Evolutionary conservation across 768 basidiomycete species (phyloP).

Genomic region (Agaricus bisporus): DNA sequence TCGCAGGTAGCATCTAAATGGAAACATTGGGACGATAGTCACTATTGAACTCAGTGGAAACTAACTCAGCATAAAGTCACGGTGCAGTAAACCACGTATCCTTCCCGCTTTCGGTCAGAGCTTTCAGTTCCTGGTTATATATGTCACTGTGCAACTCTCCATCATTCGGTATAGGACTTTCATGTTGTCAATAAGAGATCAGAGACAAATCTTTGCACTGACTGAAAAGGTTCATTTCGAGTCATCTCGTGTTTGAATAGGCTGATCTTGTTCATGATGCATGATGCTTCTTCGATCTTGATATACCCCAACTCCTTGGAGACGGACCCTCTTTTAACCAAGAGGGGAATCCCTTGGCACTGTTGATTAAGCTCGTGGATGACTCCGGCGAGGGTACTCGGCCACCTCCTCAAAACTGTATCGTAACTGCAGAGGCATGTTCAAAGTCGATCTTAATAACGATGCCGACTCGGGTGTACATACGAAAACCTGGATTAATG

Average conservation of each 20-base stretch:
- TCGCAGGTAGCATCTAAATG: conserved; percentile 7
- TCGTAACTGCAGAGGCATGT: conserved; percentile 52
- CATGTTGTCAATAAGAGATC: background rate
- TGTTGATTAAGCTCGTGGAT: conserved; percentile 71
- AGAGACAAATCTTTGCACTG: conserved; percentile 18
- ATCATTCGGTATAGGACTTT: conserved; percentile 68
- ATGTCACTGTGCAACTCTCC: conserved; percentile 59
- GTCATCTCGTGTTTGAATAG: conserved; percentile 88
- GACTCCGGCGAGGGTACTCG: conserved; percentile 74
- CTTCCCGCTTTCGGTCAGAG: conserved; percentile 36
- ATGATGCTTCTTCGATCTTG: conserved; percentile 67
- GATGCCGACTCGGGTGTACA: background rate
- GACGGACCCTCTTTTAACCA: conserved; percentile 20
- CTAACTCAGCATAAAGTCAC: conserved; percentile 96
- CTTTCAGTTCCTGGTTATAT: conserved; percentile 74
- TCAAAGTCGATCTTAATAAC: background rate
- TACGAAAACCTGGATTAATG: conserved; percentile 3
- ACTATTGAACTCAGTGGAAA: conserved; percentile 12
- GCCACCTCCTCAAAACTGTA: conserved; percentile 77
- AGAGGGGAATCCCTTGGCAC: conserved; percentile 55
- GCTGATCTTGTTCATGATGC: conserved; percentile 66
- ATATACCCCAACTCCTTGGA: conserved; percentile 23
- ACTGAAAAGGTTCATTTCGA: conserved; percentile 67
- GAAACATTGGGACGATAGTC: background rate
- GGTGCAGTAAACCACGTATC: conserved; percentile 89